Evolutionary conservation across 495 filamentous ascomycete genomes (phyloP), one percentile per base, ranked within the genome.

Genomic region (Cercophora scortea): DNA sequence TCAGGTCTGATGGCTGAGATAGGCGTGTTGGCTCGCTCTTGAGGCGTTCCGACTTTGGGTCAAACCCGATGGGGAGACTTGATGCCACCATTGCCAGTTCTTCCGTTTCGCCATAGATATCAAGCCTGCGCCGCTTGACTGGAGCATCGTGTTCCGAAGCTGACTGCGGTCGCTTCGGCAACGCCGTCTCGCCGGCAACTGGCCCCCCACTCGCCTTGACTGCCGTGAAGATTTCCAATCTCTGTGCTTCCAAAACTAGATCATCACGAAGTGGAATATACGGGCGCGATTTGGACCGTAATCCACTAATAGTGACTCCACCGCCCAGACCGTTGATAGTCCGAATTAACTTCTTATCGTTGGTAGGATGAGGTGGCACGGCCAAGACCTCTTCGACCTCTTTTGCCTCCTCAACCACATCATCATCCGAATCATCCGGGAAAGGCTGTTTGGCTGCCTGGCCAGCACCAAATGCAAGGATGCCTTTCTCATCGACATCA

Each of bases 361-460:
- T 25, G 25, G 25, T 25, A 25, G 25, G 25, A 25, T 25, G 25
- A 2, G 25, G 25, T 25, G 25, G 25, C 15, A 32, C 35, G 4
- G 35, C 40, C 10, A 35, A 34, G 12, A 39, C 10, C 32, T 40
- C 32, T 33, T 36, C 34, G 25, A 33, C 7, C 38, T 15, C 6
- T 43, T 50, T 34, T 40, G 9, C 45, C 59, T 64, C 49, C 61
- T 59, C 43, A 34, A 52, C 17, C 17, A 60, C 45, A 38, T 80
- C 73, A 45, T 85, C 80, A 50, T 86, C 81, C 10, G 73, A 78
- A 43, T 75, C 76, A 42, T 79, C 76, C 34, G 66, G 61, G 49
- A 72, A 69, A 6, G 74, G 62, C 13, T 76, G 68, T 15, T 50
- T 38, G n/a, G 66, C 61, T 15, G 78, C 73, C 36, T 73, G 63